Evolutionary conservation across 345 rosid species (phyloP), one percentile per base, ranked within the genome.

Genomic region (Syzygium aromaticum): DNA sequence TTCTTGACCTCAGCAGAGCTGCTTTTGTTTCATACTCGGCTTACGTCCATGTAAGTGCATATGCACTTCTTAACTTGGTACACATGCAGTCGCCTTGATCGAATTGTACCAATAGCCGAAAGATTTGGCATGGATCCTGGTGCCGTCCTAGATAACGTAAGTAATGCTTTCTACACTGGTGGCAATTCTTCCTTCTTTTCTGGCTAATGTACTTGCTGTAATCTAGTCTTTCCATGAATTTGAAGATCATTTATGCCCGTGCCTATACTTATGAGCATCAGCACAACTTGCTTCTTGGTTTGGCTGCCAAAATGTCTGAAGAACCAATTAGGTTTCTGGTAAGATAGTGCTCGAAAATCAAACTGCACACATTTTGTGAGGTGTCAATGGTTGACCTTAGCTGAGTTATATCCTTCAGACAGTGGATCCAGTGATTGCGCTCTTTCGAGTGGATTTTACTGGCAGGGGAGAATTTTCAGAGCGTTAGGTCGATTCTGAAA

Each of bases 391-490:
- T 30, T 92, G 64, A 12, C 16, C 67, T 59, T 27, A 43, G 88
- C 51, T 85, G 86, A 84, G 38, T 64, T 49, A 57, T 85, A 86
- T 86, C 30, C 86, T 89, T 57, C 92, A 98, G 99, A 93, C 96
- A 91, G 94, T 95, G 84, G 95, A 98, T 91, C 95, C 97, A 2
- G 90, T 98, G 52, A 96, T 96, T 90, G 96, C 99, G 87, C 94
- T 96, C 84, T 96, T 98, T 92, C 95, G 96, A 87, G 96, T 98
- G 12, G 98, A 95, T 91, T 95, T 95, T 90, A 95, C 98, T 16
- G 99, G 99, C 84, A 94, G 99, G 92, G 98, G 99, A 59, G 98
- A 98, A 90, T 97, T 98, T 64, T 98, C 98, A 61, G 97, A 98
- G 56, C 97, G 98, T 49, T 98, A 95, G 97, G 99, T 98, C 86